A percentile compares a stretch with the other conserved stretches of the same genome.
Conservation (phyloP, 352 stramenopile genomes). For the Pythium myriotylum region DNA sequence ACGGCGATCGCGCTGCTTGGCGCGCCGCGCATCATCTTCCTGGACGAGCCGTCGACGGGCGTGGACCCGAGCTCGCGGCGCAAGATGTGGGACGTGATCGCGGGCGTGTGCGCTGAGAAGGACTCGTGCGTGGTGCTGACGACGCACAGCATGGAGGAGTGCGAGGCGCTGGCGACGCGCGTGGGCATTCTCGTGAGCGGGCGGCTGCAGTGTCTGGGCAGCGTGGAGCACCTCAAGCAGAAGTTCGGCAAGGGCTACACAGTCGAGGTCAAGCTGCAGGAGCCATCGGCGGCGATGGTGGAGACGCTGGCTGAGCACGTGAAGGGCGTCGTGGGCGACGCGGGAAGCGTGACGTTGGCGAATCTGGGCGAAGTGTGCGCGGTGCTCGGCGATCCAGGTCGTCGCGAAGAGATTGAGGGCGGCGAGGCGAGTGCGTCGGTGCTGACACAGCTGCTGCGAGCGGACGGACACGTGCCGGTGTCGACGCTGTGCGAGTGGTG, state of each 20-base stretch:
- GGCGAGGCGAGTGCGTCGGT: no score
- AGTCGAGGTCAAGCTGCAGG: slow-evolving; percentile 75
- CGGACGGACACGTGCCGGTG: no score
- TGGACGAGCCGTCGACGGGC: slow-evolving; percentile 93
- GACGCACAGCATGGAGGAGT: slow-evolving; percentile 86
- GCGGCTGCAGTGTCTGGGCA: slow-evolving; percentile 78
- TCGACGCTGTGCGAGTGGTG: slow-evolving; percentile 47
- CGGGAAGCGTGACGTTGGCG: no score
- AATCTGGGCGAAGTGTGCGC: no score
- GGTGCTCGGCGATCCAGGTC: no score
- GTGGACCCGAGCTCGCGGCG: slow-evolving; percentile 87
- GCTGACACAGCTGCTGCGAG: no score
- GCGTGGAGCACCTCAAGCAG: slow-evolving; percentile 93
- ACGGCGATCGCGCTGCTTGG: slow-evolving; percentile 96
- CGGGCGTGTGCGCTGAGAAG: slow-evolving; percentile 51
- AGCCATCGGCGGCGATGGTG: slow-evolving; percentile 31
- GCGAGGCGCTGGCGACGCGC: slow-evolving; percentile 68
- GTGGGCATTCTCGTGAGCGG: slow-evolving; percentile 72
- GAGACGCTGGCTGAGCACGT: no score
- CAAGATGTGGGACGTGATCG: slow-evolving; percentile 92
- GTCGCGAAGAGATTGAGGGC: no score
- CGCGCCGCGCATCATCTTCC: slow-evolving; percentile 88
- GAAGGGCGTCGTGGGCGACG: no score
- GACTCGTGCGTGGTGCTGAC: slow-evolving; percentile 59
- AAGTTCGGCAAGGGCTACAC: slow-evolving; percentile 96